Percentiles rank a stretch among this genome's conserved stretches.
phyloP scores from a whole-genome alignment of 331 rosid species.

The Spiraea crenata region DNA sequence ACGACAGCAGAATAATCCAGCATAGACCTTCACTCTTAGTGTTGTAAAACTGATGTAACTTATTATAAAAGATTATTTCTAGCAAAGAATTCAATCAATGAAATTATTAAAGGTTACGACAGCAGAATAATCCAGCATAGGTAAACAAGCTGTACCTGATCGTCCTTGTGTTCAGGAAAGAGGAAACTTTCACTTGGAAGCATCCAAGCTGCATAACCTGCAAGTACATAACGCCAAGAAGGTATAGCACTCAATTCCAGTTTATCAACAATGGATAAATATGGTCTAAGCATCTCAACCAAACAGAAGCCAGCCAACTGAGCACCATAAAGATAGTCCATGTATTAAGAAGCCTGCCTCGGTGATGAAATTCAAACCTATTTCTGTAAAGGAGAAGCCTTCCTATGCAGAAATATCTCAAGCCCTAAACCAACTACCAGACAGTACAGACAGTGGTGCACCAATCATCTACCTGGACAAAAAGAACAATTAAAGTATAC shows the following conservation, averaged over 20 bases:
- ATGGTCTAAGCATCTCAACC: constrained; percentile 2
- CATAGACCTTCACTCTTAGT: background rate
- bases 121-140: background rate
- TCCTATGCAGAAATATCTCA: background rate
- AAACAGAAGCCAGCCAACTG: background rate
- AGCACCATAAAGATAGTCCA: background rate
- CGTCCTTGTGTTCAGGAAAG: constrained; percentile 9
- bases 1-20: background rate
- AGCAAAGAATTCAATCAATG: constrained; percentile 11
- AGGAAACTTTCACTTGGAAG: background rate
- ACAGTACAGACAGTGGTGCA: background rate
- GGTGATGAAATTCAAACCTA: background rate
- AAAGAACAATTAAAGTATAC: background rate
- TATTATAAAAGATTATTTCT: background rate
- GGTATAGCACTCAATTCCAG: background rate
- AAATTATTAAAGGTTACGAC: background rate
- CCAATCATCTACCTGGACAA: background rate
- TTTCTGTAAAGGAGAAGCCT: background rate
- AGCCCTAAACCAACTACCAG: background rate
- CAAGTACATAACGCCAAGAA: constrained; percentile 3
- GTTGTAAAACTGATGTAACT: background rate
- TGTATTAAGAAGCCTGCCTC: background rate
- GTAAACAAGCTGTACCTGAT: constrained; percentile 15
- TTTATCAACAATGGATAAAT: background rate
- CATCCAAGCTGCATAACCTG: constrained; percentile 13